Evolutionary conservation across 2,329 filamentous ascomycete species (phyloP), one percentile per base, ranked within the genome.

Genomic region (Periconia digitata): DNA sequence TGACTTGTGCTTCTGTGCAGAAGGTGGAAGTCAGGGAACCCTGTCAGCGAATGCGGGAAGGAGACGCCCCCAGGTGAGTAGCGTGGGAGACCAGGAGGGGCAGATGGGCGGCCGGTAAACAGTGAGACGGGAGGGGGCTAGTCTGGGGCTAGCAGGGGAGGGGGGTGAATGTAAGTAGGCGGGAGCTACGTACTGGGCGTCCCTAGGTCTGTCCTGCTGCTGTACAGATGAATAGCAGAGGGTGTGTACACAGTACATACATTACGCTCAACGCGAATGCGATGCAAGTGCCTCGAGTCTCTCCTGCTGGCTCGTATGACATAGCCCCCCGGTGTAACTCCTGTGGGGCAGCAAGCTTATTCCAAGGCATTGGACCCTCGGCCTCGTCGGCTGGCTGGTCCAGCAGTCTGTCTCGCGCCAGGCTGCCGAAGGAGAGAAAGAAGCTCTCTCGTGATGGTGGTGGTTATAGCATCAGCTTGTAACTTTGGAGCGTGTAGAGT

Each of bases 301-400:
- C 59, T 61, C 59, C 54, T 58, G 61, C 62, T 67, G 65, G 66
- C 64, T 69, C 66, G 66, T 69, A 66, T 70, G 66, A 66, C 66
- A 71, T 70, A 64, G 68, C 66, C 66, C 43, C 54, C 64, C 64
- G 53, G 64, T 67, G 64, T 65, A 66, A 69, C 67, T 69, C 60
- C 60, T 60, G 60, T 66, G 62, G 61, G 21, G 57, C 57, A 64
- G 59, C 54, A 59, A 63, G 59, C 59, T 63, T 56, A 59, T 54
- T 58, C 59, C 57, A 63, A 55, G 60, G 56, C 54, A 60, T 42
- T 59, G 62, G 57, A 60, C 56, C 50, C 55, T 57, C 58, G 49
- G 49, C 49, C n/a, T 32, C 27, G 58, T 56, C 50, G 50, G n/a
- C 38, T 10, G 38, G 38, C 17, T 39, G 37, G 27, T 10, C 27